These are phyloP conservation scores for Phanerochaete sordida DNA, from an alignment of 768 basidiomycete species.

Conservation along the genomic window DNA sequence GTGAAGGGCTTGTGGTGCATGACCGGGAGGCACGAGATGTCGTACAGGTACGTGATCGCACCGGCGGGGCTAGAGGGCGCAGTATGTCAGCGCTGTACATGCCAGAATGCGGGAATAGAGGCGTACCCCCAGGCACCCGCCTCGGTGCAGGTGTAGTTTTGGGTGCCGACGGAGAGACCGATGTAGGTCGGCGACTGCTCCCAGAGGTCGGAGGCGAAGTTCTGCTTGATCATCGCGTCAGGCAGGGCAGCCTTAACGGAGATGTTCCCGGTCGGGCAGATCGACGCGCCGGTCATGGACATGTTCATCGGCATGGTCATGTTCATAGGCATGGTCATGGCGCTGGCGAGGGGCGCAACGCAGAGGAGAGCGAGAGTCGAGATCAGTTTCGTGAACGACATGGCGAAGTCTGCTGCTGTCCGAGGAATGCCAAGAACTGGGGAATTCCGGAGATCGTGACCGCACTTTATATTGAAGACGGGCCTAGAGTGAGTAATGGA, in stretches of 20 bases:
- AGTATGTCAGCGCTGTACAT: background rate
- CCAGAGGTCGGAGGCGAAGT: slow-evolving; percentile 23
- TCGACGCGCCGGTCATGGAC: background rate
- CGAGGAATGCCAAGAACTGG: no score
- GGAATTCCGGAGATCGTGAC: no score
- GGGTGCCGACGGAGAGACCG: slow-evolving; percentile 39
- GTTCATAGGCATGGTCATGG: no score
- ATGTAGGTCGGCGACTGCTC: slow-evolving; percentile 33
- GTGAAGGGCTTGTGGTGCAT: slow-evolving; percentile 25
- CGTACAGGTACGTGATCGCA: slow-evolving; percentile 49
- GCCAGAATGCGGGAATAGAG: background rate
- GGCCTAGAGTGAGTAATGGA: no score
- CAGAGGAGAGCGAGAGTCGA: background rate
- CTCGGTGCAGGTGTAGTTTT: slow-evolving; percentile 46
- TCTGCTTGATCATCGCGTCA: background rate
- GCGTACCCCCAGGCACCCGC: slow-evolving; percentile 37
- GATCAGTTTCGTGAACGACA: background rate
- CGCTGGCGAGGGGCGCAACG: background rate
- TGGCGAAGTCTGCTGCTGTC: background rate
- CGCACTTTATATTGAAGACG: no score
- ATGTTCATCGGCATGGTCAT: no score
- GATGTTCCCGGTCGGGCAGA: background rate
- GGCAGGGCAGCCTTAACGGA: background rate
- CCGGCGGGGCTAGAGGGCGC: background rate
- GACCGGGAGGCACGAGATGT: slow-evolving; percentile 46